Base-by-base conservation (phyloP, 108 stramenopile genomes). In the Cyclotella choctawhatcheeana region DNA sequence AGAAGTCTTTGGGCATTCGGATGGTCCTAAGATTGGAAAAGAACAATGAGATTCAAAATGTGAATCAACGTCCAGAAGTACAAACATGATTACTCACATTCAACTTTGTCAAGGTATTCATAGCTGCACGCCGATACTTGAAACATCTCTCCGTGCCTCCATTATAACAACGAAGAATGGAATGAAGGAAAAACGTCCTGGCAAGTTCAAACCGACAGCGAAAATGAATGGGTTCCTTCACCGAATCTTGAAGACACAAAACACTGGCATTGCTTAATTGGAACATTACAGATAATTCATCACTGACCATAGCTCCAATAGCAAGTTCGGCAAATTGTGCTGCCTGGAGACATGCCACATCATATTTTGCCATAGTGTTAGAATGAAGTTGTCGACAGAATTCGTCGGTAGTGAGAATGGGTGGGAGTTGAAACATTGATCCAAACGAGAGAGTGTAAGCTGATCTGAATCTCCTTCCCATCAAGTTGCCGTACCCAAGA, bases 261-360 rank as follows among this genome's bases (percentile, higher is more conserved):
- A 93, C 88, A 25, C 84, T 85, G 0, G 92, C 92, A 81, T 93
- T 93, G 52, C 82, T 84, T 51, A 93, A 64, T 66, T 87, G 85
- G 82, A 93, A 83, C 21, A 85, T 83, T 66, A 90, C 63, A 1
- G 73, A 17, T 16, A 34, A 32, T 4, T 73, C 59, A 8, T 37
- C 71, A 37, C 85, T 87, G 20, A 86, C 89, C 47, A 93, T 54
- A 22, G 92, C 92, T 52, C 92, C 92, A 64, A 94, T 51, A 6
- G 91, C 89, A 30, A 94, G 73, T 71, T 94, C 89, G 12, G 89
- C 86, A 77, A 94, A 94, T 5, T 89, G 85, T 12, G 89, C 88
- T 5, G 93, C 93, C 47, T 83, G 84, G 21, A 94, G 68, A 52
- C 89, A 88, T 2, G 88, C 84, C 47, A 82, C 53, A 53, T 93